Conservation (phyloP, 495 filamentous ascomycete species). For the Aspergillus kassunensis region DNA sequence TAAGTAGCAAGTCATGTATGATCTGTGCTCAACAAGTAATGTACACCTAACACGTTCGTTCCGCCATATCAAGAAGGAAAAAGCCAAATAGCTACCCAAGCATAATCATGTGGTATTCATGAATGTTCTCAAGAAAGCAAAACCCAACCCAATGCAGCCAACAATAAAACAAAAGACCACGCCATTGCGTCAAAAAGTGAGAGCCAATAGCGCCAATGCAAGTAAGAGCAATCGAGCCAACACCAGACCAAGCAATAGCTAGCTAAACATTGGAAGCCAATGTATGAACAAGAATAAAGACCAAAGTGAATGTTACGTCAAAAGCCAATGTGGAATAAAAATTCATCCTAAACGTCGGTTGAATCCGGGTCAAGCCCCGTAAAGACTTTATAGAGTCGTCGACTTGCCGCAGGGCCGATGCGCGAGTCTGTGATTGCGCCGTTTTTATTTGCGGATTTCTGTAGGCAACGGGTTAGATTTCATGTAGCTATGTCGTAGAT, state of each 20-base stretch:
- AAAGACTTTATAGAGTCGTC: constrained; percentile 70
- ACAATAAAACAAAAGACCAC: neutral
- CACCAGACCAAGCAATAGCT: too few relatives aligned
- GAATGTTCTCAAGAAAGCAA: neutral
- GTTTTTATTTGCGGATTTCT: constrained; percentile 65
- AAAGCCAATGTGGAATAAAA: too few relatives aligned
- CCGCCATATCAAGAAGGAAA: too few relatives aligned
- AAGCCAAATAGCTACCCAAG: too few relatives aligned
- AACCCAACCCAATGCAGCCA: neutral
- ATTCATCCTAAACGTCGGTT: constrained; percentile 55
- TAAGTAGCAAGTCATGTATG: too few relatives aligned
- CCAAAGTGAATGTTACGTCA: neutral
- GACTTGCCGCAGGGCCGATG: constrained; percentile 68
- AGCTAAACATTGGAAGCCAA: neutral
- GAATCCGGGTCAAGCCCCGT: constrained; percentile 62
- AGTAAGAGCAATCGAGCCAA: neutral
- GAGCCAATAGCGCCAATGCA: neutral
- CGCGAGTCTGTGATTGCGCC: constrained; percentile 61
- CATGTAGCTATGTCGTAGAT: too few relatives aligned
- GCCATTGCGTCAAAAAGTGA: neutral
- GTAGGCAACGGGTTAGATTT: neutral
- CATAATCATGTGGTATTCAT: too few relatives aligned
- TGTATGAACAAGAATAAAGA: neutral
- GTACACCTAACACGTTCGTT: too few relatives aligned
- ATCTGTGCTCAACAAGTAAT: too few relatives aligned